Evolutionary conservation across 129 eudicot genomes (phyloP), one percentile per base, ranked within the genome.

Genomic region (Tagetes patula): DNA sequence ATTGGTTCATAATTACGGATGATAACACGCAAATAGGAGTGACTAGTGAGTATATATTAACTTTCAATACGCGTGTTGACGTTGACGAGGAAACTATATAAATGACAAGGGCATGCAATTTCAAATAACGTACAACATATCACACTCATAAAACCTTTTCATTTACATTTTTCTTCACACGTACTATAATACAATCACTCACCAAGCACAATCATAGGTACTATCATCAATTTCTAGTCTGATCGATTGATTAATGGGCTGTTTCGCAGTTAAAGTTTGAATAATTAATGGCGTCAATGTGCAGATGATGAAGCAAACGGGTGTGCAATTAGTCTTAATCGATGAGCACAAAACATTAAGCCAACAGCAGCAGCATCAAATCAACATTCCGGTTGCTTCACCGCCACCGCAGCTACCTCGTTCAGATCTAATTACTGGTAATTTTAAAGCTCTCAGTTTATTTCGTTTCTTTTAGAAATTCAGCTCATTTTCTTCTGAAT

Each of bases 261-360:
- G 50, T 65, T 1, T 1, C 31, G 20, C 11, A 34, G 36, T 48
- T 33, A 27, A 27, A 12, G 27, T 10, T 11, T 47, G 11, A 8
- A 47, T 68, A n/a, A 53, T 20, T 14, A 36, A 50, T 6, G 1
- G 13, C 37, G 43, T 47, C 34, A 31, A 20, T 14, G 2, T 64
- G 78, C 60, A 64, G 71, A 64, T 63, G 78, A 10, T 3, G 40
- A 62, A 62, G 30, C 67, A 56, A 72, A 31, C 76, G 58, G 36
- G 67, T 6, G 33, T 72, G 33, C 67, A 72, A 7, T 58, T 52
- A 42, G 45, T 65, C 67, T 6, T 48, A 49, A 49, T 48, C 47
- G 62, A 69, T 33, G 63, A 49, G 33, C 8, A 63, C 0, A 39
- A 72, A 6, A 9, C 67, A 8, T 56, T 59, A 13, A 72, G 8